Percentiles rank a stretch among this genome's conserved stretches.
Evolutionary conservation across 1,284 basidiomycete genomes (phyloP).

Genomic region (Grifola frondosa): DNA sequence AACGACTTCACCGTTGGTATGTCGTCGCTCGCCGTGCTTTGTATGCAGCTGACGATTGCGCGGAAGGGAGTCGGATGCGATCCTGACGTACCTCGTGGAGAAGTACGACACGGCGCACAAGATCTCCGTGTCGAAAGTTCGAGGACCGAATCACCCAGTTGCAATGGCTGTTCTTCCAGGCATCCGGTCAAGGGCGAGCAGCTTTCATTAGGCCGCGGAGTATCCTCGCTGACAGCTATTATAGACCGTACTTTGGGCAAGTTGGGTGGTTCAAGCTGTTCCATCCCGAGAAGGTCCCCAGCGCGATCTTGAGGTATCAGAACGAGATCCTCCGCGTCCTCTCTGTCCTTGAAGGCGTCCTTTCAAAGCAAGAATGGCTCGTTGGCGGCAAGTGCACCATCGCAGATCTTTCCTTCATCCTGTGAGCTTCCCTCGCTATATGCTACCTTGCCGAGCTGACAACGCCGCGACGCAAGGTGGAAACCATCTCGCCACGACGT

Average conservation of each 20-base stretch:
- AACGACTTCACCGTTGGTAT: slow-evolving; percentile 24
- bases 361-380: slow-evolving; percentile 15
- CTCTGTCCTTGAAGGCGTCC: slow-evolving; percentile 28
- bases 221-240: not conserved
- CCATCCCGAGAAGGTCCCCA: slow-evolving; percentile 24
- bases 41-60: not conserved
- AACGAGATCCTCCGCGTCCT: slow-evolving; percentile 31
- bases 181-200: slow-evolving; percentile 28
- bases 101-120: slow-evolving; percentile 18
- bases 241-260: slow-evolving; percentile 25
- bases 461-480: too few species aligned
- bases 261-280: slow-evolving; percentile 27
- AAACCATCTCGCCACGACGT: too few species aligned
- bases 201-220: not conserved
- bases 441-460: too few species aligned
- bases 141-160: slow-evolving; percentile 22
- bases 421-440: slow-evolving; percentile 4
- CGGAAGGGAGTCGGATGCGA: slow-evolving; percentile 33
- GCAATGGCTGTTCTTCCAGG: slow-evolving; percentile 30
- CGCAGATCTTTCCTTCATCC: slow-evolving; percentile 16
- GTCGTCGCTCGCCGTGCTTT: not conserved
- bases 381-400: slow-evolving; percentile 16
- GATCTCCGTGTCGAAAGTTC: slow-evolving; percentile 20
- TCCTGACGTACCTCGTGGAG: slow-evolving; percentile 30
- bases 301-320: slow-evolving; percentile 29